Percentiles rank a stretch among this genome's conserved stretches.
These are phyloP conservation scores for Sporodiniella umbellata DNA, from an alignment of 371 early-diverging fungal species.

Conservation along the genomic window DNA sequence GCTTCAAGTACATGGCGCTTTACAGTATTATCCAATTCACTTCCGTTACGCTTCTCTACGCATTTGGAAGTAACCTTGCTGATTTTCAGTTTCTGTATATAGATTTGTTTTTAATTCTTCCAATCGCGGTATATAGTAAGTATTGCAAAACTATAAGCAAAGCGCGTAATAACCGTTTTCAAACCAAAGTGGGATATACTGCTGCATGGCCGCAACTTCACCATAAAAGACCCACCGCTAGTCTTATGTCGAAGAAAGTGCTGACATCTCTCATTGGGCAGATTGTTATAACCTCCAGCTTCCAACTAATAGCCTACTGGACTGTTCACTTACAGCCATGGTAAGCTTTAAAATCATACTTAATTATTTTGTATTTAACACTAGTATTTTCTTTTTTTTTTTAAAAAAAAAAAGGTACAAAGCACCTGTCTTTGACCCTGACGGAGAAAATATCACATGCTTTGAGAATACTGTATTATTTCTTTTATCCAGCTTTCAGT, in stretches of 20 bases:
- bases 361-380: not conserved
- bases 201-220: conserved; percentile 74
- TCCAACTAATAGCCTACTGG: conserved; percentile 76
- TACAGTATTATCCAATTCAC: conserved; percentile 92
- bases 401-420: conserved; percentile 28
- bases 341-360: conserved; percentile 45
- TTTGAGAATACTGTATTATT: conserved; percentile 92
- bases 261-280: conserved; percentile 89
- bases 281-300: conserved; percentile 70
- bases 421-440: conserved; percentile 60
- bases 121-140: conserved; percentile 83
- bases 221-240: conserved; percentile 90
- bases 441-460: conserved; percentile 67
- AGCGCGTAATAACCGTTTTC: not conserved
- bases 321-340: conserved; percentile 71
- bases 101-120: conserved; percentile 86
- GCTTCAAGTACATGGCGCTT: conserved; percentile 97
- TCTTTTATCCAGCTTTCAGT: conserved; percentile 87
- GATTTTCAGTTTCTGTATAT: conserved; percentile 94
- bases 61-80: conserved; percentile 81
- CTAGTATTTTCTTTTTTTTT: too few species aligned
- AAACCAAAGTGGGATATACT: conserved; percentile 70
- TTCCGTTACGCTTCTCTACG: conserved; percentile 84
- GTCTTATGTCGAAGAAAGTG: conserved; percentile 85
- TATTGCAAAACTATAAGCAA: not conserved